These are phyloP conservation scores for Fusarium sororula DNA, from an alignment of 2,329 filamentous ascomycete species.

Conservation along the genomic window DNA sequence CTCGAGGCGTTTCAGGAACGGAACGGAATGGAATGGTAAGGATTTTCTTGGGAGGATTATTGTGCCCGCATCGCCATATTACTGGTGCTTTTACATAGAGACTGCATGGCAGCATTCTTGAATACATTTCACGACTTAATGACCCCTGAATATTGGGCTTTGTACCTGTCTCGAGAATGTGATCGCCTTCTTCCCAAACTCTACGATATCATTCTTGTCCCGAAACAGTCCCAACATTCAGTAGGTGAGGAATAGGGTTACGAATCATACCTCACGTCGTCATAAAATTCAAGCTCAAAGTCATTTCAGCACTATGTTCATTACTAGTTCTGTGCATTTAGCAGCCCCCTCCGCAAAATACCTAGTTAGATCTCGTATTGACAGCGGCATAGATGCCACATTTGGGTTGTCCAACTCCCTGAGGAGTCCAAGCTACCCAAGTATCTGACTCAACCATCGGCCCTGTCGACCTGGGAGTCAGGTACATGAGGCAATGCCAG, in stretches of 20 bases:
- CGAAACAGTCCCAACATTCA: background rate
- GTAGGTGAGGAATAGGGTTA: background rate
- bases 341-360: conserved; percentile 34
- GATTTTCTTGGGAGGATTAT: conserved; percentile 2
- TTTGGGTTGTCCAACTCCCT: conserved; percentile 9
- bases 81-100: conserved; percentile 12
- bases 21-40: conserved; percentile 5
- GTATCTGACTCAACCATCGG: conserved; percentile 26
- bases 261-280: background rate
- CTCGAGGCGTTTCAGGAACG: conserved; percentile 35
- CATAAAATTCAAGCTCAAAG: background rate
- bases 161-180: conserved; percentile 13
- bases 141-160: conserved; percentile 2
- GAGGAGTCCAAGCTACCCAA: conserved; percentile 8
- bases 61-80: conserved; percentile 1
- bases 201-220: background rate
- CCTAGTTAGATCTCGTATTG: conserved; percentile 23
- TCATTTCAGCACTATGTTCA: conserved; percentile 43
- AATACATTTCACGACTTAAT: conserved; percentile 34
- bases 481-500: conserved; percentile 43
- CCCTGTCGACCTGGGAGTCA: conserved; percentile 29
- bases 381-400: conserved; percentile 24
- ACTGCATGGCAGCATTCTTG: conserved; percentile 19
- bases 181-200: conserved; percentile 4
- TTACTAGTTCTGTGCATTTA: conserved; percentile 44